Evolutionary conservation across 2,329 filamentous ascomycete species (phyloP).

Genomic region (Fusarium compactum): DNA sequence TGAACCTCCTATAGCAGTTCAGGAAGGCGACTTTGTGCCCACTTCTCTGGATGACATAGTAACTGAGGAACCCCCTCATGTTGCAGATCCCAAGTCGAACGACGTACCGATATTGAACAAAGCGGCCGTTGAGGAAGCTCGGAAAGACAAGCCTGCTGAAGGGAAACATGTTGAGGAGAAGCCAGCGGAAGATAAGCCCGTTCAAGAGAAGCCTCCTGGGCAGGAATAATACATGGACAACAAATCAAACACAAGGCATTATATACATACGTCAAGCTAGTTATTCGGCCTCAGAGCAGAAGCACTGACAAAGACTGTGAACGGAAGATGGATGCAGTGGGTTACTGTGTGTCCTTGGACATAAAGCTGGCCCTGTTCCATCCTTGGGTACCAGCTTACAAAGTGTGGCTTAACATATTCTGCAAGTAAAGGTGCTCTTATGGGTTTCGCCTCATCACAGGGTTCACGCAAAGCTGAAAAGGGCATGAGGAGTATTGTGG

Average conservation of each 20-base stretch:
- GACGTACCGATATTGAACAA: conserved; percentile 38
- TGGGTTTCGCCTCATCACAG: conserved; percentile 7
- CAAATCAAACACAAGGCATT: conserved; percentile 11
- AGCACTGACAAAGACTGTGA: conserved; percentile 14
- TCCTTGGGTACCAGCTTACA: conserved; percentile 1
- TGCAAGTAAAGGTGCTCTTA: conserved; percentile 7
- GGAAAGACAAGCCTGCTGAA: conserved; percentile 31
- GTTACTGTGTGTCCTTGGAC: not conserved
- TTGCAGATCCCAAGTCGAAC: conserved; percentile 43
- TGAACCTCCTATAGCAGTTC: conserved; percentile 54
- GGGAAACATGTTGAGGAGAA: conserved; percentile 38
- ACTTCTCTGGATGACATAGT: conserved; percentile 64
- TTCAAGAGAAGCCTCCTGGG: conserved; percentile 13
- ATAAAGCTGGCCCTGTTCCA: not conserved
- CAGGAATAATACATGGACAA: conserved; percentile 15
- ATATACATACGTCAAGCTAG: conserved; percentile 11
- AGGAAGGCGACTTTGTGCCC: conserved; percentile 62
- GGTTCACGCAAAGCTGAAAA: conserved; percentile 1
- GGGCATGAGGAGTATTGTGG: not conserved
- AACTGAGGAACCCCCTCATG: conserved; percentile 63
- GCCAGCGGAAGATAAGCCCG: conserved; percentile 19
- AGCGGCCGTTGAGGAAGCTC: conserved; percentile 28
- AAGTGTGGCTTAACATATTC: conserved; percentile 12
- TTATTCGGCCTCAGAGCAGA: conserved; percentile 17
- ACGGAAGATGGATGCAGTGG: conserved; percentile 7